phyloP scores from a whole-genome alignment of 345 rosid genomes.

The Lenwebbia sp. region DNA sequence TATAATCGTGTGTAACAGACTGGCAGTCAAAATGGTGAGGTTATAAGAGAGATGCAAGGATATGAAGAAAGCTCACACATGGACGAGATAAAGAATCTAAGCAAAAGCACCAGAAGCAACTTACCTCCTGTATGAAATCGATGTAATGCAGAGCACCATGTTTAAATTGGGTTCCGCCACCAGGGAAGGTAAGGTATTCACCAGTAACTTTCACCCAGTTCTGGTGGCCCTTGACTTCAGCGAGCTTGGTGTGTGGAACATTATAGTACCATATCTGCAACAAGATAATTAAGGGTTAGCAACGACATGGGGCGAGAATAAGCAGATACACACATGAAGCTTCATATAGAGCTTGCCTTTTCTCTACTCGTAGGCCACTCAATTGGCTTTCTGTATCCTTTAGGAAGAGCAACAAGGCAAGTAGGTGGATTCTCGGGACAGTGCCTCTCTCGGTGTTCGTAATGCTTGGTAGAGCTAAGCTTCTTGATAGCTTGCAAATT shows the following conservation, averaged over 20 bases:
- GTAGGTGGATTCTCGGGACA: constrained; percentile 84
- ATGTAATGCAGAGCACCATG: constrained; percentile 90
- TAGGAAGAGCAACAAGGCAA: constrained; percentile 84
- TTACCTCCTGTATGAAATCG: constrained; percentile 81
- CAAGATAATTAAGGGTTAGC: neutral
- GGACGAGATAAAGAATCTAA: neutral
- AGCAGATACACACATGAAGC: neutral
- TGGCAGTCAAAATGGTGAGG: neutral
- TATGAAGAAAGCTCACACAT: neutral
- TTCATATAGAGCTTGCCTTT: constrained; percentile 34
- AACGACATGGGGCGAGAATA: neutral
- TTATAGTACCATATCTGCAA: constrained; percentile 86
- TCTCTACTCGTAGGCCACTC: constrained; percentile 97
- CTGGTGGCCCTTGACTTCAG: constrained; percentile 86
- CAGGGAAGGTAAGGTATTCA: constrained; percentile 92
- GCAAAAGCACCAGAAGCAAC: neutral
- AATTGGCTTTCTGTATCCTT: constrained; percentile 67
- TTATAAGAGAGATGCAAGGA: neutral
- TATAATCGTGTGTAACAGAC: neutral
- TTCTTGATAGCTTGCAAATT: constrained; percentile 67
- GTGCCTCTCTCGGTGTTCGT: constrained; percentile 97
- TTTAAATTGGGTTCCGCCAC: constrained; percentile 97
- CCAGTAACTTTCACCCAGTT: constrained; percentile 96
- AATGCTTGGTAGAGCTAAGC: constrained; percentile 73
- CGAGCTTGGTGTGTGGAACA: constrained; percentile 93